Evolutionary conservation across 371 early-diverging fungal species (phyloP).

Genomic region (Mucor sp.): DNA sequence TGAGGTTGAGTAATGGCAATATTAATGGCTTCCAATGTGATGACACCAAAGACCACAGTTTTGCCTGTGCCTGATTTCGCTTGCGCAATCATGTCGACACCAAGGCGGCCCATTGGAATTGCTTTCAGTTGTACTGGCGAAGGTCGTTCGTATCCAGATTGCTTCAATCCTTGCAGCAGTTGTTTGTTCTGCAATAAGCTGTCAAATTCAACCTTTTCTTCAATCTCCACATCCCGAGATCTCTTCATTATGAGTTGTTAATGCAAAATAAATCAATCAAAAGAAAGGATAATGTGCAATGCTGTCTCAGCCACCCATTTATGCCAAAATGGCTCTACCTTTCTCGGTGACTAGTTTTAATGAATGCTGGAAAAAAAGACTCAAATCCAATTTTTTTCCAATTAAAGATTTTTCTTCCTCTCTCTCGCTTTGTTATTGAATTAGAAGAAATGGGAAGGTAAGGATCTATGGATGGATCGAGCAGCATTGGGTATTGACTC

Average conservation of each 20-base stretch:
- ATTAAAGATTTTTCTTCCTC: conserved; percentile 13
- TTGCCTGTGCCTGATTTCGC: conserved; percentile 98
- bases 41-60: conserved; percentile 94
- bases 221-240: conserved; percentile 61
- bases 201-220: conserved; percentile 61
- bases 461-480: background rate
- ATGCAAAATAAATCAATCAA: background rate
- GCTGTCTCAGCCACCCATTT: conserved; percentile 23
- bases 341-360: conserved; percentile 8
- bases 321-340: background rate
- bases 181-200: conserved; percentile 51
- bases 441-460: conserved; percentile 31
- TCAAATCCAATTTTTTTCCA: background rate
- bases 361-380: background rate
- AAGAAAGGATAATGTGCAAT: background rate
- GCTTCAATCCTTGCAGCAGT: conserved; percentile 54
- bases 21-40: conserved; percentile 79
- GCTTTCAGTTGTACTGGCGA: conserved; percentile 91
- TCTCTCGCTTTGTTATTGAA: conserved; percentile 7
- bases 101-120: conserved; percentile 79
- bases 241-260: conserved; percentile 18
- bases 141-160: conserved; percentile 66
- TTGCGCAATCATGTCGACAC: conserved; percentile 87
- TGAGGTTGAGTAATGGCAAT: conserved; percentile 27
- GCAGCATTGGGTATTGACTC: background rate